These are phyloP conservation scores for Arthroderma sp. DNA, from an alignment of 2,329 filamentous ascomycete species.

Conservation along the genomic window DNA sequence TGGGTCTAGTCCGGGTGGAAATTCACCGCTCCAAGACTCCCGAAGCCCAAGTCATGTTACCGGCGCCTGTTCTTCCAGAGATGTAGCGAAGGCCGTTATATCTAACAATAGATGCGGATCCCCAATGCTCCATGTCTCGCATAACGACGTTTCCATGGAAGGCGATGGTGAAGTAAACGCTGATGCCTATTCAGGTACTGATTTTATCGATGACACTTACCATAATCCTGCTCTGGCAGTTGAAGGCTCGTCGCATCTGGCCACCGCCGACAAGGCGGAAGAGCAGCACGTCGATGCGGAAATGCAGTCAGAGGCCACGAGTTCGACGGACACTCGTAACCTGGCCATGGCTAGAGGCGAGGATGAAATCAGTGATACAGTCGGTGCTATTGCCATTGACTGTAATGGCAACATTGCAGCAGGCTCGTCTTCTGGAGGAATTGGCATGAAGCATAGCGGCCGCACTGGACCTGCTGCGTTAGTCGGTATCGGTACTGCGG, in stretches of 20 bases:
- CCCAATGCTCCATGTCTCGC: not conserved
- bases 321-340: not conserved
- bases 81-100: not conserved
- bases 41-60: not conserved
- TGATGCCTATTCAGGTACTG: not conserved
- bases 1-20: slow-evolving; percentile 1
- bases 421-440: slow-evolving; percentile 90
- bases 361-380: slow-evolving; percentile 77
- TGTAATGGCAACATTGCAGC: slow-evolving; percentile 76
- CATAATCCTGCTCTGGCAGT: not conserved
- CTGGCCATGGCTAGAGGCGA: slow-evolving; percentile 17
- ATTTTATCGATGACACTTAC: slow-evolving; percentile 1
- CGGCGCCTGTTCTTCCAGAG: not conserved
- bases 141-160: not conserved
- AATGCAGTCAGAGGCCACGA: not conserved
- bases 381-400: slow-evolving; percentile 91
- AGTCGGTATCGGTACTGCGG: slow-evolving; percentile 78
- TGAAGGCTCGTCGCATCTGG: not conserved
- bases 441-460: slow-evolving; percentile 94
- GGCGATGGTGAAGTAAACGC: not conserved
- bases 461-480: slow-evolving; percentile 85
- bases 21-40: slow-evolving; percentile 5
- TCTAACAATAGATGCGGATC: slow-evolving; percentile 2
- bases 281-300: not conserved
- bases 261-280: not conserved